A percentile compares a stretch with the other conserved stretches of the same genome.
These are phyloP conservation scores for Selenicereus undatus DNA, from an alignment of 148 eudicot genomes.

Conservation along the genomic window DNA sequence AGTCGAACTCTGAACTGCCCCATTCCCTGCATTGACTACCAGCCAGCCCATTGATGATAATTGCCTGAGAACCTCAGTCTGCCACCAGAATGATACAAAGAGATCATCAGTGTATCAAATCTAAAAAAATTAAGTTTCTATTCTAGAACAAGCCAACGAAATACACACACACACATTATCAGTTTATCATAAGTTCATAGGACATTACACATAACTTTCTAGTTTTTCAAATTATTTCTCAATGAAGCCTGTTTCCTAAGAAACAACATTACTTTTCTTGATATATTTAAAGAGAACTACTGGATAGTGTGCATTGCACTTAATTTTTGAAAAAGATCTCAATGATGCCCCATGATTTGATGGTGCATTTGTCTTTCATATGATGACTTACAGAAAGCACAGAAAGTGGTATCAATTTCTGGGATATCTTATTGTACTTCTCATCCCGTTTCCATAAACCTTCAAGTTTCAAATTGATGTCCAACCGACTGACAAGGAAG, in stretches of 20 bases:
- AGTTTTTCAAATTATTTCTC: not conserved
- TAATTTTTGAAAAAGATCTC: not conserved
- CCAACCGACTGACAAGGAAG: no score
- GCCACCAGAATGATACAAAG: constrained; percentile 19
- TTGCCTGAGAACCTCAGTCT: constrained; percentile 95
- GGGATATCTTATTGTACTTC: no score
- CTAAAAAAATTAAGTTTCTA: not conserved
- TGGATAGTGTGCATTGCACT: not conserved
- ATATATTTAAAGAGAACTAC: no score
- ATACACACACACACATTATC: not conserved
- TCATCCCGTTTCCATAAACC: no score
- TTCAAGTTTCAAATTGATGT: no score
- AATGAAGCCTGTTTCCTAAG: no score
- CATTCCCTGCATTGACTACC: constrained; percentile 90
- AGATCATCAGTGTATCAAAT: not conserved
- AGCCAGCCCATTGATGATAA: constrained; percentile 90
- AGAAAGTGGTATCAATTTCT: no score
- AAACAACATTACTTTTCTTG: no score
- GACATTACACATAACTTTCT: not conserved
- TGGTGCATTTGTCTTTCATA: no score
- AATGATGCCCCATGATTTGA: no score
- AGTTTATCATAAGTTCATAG: not conserved
- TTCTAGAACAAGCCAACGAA: not conserved
- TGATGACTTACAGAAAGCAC: no score
- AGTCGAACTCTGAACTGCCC: constrained; percentile 68